A percentile compares a stretch with the other conserved stretches of the same genome.
Conservation (phyloP, 2,329 filamentous ascomycete species). For the Colletotrichum filicis region DNA sequence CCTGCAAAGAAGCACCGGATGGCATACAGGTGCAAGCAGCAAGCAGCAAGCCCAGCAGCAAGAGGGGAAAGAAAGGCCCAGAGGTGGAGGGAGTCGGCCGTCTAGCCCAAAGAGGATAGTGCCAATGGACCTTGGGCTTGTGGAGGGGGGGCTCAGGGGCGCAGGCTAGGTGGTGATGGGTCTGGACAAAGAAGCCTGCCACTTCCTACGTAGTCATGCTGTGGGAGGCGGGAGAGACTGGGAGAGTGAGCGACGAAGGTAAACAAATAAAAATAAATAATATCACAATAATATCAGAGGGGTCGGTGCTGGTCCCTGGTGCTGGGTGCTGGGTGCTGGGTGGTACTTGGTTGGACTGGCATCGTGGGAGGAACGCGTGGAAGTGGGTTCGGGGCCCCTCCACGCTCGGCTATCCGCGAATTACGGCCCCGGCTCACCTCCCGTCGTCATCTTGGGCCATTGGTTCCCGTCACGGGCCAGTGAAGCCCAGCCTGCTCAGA, state of each 20-base stretch:
- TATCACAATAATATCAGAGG: neutral
- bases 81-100: slow-evolving; percentile 25
- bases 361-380: slow-evolving; percentile 18
- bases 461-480: neutral
- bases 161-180: slow-evolving; percentile 13
- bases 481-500: no score
- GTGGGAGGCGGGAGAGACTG: neutral
- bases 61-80: slow-evolving; percentile 24
- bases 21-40: slow-evolving; percentile 1
- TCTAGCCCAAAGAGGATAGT: slow-evolving; percentile 31
- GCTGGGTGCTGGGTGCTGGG: neutral
- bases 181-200: slow-evolving; percentile 14
- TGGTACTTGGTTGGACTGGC: neutral
- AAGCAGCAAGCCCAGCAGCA: neutral
- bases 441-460: neutral
- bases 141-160: slow-evolving; percentile 8
- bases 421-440: neutral
- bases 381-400: slow-evolving; percentile 13
- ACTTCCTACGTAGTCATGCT: neutral
- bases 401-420: slow-evolving; percentile 12
- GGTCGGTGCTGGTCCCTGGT: neutral
- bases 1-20: slow-evolving; percentile 6
- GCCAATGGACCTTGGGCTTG: slow-evolving; percentile 6
- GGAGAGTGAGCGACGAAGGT: neutral
- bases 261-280: slow-evolving; percentile 2